These are phyloP conservation scores for Yamadazyma sp. DNA, from an alignment of 1,139 yeast genomes.

Conservation along the genomic window DNA sequence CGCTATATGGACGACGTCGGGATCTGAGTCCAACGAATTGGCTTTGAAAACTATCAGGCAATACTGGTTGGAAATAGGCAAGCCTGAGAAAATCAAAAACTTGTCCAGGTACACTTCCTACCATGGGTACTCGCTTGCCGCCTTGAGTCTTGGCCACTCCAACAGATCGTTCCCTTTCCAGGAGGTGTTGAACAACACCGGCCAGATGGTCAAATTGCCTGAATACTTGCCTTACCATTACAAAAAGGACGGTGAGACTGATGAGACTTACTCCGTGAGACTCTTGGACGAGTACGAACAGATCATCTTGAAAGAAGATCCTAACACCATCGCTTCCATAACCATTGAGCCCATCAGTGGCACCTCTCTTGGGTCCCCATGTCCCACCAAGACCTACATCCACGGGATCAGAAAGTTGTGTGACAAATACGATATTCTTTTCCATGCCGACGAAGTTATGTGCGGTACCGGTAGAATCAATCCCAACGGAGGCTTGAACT, in stretches of 20 bases:
- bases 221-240: constrained; percentile 53
- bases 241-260: constrained; percentile 45
- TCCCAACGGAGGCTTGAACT: constrained; percentile 37
- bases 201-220: constrained; percentile 45
- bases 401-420: constrained; percentile 54
- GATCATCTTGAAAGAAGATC: constrained; percentile 47
- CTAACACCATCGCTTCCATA: constrained; percentile 54
- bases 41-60: constrained; percentile 58
- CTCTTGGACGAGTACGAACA: constrained; percentile 50
- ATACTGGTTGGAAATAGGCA: constrained; percentile 53
- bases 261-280: constrained; percentile 48
- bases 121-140: constrained; percentile 60
- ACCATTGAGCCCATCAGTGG: constrained; percentile 60
- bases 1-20: constrained; percentile 59
- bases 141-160: constrained; percentile 49
- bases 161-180: constrained; percentile 41
- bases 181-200: constrained; percentile 41
- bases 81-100: constrained; percentile 48
- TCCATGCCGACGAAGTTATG: constrained; percentile 66
- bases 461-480: constrained; percentile 58
- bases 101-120: constrained; percentile 55
- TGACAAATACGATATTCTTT: constrained; percentile 57
- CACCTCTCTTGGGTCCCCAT: constrained; percentile 56
- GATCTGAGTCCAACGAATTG: constrained; percentile 63
- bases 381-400: constrained; percentile 58